A percentile compares a stretch with the other conserved stretches of the same genome.
phyloP scores from a whole-genome alignment of 495 filamentous ascomycete species.

The Neurospora sp. region DNA sequence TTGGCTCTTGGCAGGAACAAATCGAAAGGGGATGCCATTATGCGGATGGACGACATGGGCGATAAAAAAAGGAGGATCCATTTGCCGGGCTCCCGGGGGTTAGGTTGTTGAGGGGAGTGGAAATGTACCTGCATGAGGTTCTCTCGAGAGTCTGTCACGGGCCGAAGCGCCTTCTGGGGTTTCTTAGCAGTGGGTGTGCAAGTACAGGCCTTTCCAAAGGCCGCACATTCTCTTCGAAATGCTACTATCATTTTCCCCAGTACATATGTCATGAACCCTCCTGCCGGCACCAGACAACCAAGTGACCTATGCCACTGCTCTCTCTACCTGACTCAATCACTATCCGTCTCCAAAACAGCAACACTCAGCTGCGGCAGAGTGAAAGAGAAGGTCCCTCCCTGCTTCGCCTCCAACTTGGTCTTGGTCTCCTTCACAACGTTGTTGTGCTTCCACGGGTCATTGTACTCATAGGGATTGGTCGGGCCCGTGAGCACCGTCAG shows the following conservation, averaged over 20 bases:
- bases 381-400: conserved; percentile 38
- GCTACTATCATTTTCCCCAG: too few relatives aligned
- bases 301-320: background rate
- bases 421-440: conserved; percentile 33
- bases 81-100: too few relatives aligned
- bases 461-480: conserved; percentile 28
- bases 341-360: conserved; percentile 35
- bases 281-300: too few relatives aligned
- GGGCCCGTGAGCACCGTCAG: conserved; percentile 51
- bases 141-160: background rate
- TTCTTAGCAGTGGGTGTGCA: background rate
- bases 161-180: background rate
- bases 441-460: conserved; percentile 24
- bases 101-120: background rate
- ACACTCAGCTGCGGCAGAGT: conserved; percentile 41
- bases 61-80: too few relatives aligned
- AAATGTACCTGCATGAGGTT: background rate
- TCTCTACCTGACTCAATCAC: background rate
- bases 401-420: conserved; percentile 32
- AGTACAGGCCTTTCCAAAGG: background rate
- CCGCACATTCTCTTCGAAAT: background rate
- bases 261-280: too few relatives aligned
- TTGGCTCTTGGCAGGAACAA: background rate
- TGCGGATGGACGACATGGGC: background rate
- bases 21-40: background rate